Evolutionary conservation across 805 yeast genomes (phyloP), one percentile per base, ranked within the genome.

Genomic region (Lipomyces starkeyi): DNA sequence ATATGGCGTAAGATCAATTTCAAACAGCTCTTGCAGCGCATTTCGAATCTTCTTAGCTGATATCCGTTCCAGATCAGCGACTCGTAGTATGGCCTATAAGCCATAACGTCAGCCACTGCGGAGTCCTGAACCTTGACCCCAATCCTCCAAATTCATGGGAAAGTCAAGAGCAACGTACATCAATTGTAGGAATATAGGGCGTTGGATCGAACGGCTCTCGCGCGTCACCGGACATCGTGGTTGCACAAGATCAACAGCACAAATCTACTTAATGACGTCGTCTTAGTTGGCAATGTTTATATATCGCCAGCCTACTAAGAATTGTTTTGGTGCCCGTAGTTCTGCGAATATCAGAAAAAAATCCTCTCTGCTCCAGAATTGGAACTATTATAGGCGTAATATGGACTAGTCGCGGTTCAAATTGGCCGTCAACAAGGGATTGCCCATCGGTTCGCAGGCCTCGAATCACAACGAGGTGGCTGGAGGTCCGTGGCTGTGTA

Each of bases 11-110:
- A 90, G 81, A 71, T 89, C 87, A 0, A 83, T 80, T 3, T 83
- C 85, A 73, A 87, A 90, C 40, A 91, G 80, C 69, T 86, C 90
- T 75, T 88, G 91, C n/a, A 91, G 74, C 0, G 93, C 94, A 67
- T 83, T 83, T 69, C 96, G 81, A 29, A 91, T 86, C 75, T 85
- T 84, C 76, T 89, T 89, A 6, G 90, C 92, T 0, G 93, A 86
- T 17, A 91, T 86, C 68, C 85, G 82, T 68, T 88, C 88, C 40
- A 90, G 81, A 73, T 91, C 89, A 0, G 93, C 86, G 6, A 86
- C 93, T 61, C 88, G 81, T 49, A 91, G 78, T 11, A 91, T 90
- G 1, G 96, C 92, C 90, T 87, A 54, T 14, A n/a, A 25, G 9
- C 49, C 20, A n/a, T n/a, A 17, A 6, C 0, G 22, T 43, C 14